Percentiles rank a stretch among this genome's conserved stretches.
Conservation (phyloP, 2,329 filamentous ascomycete genomes). For the Nectriaceae sp. region DNA sequence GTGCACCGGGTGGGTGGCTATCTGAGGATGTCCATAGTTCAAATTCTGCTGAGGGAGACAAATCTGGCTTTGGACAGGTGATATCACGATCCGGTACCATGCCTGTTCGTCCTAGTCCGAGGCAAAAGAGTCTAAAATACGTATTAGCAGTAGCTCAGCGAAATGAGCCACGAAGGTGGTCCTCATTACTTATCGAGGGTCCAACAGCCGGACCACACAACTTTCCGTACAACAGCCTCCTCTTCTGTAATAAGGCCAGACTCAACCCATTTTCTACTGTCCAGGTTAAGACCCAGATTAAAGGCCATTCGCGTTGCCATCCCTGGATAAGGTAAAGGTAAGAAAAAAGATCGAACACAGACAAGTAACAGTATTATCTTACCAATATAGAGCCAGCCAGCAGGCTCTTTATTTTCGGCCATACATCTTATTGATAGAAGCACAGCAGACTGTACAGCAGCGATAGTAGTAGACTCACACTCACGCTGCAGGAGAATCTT, state of each 20-base stretch:
- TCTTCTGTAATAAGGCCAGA: conserved; percentile 11
- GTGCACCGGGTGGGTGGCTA: too few species aligned
- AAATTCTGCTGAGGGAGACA: conserved; percentile 12
- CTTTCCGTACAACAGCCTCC: conserved; percentile 21
- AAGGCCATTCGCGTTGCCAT: conserved; percentile 27
- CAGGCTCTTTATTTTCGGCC: conserved; percentile 23
- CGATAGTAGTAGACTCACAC: conserved; percentile 21
- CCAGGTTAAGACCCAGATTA: conserved; percentile 26
- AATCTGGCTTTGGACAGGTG: conserved; percentile 20
- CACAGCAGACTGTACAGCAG: conserved; percentile 24
- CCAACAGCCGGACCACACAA: conserved; percentile 27
- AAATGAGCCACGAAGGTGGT: not conserved
- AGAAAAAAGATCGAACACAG: too few species aligned
- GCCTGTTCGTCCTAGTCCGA: conserved; percentile 21
- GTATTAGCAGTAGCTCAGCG: not conserved
- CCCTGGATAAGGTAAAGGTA: conserved; percentile 13
- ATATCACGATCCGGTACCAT: conserved; percentile 14
- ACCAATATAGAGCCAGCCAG: conserved; percentile 25
- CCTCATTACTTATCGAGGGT: conserved; percentile 25
- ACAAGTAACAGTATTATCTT: not conserved
- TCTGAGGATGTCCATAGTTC: conserved; percentile 15
- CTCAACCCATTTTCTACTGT: conserved; percentile 16
- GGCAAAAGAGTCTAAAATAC: conserved; percentile 14
- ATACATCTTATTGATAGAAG: conserved; percentile 21
- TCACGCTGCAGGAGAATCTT: conserved; percentile 24